Conservation (phyloP, 768 basidiomycete genomes). For the Leccinum uliginosum region DNA sequence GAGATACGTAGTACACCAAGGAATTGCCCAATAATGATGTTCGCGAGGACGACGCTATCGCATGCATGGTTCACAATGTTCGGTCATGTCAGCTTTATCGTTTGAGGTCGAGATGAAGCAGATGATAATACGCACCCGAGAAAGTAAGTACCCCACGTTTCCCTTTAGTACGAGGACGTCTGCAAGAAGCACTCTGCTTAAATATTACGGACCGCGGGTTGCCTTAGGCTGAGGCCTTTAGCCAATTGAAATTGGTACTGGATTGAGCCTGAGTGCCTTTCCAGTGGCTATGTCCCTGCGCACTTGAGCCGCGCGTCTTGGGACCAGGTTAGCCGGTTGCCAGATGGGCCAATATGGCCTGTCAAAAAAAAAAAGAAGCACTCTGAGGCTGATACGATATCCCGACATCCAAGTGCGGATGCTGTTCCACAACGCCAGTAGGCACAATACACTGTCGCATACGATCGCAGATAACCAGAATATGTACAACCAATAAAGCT, state of each 20-base stretch:
- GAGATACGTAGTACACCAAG: conserved; percentile 8
- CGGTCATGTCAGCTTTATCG: neutral
- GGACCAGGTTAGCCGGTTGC: too few relatives aligned
- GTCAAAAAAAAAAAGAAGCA: too few relatives aligned
- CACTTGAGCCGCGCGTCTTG: too few relatives aligned
- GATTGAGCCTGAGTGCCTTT: too few relatives aligned
- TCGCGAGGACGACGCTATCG: neutral
- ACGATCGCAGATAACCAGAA: conserved; percentile 10
- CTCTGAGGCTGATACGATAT: too few relatives aligned
- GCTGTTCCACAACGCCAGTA: conserved; percentile 4
- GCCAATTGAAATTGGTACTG: too few relatives aligned
- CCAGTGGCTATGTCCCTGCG: too few relatives aligned
- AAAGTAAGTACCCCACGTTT: conserved; percentile 2
- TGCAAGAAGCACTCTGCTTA: neutral
- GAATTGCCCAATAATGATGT: neutral
- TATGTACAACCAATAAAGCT: neutral
- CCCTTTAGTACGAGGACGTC: neutral
- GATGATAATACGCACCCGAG: neutral
- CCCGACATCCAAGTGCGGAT: neutral
- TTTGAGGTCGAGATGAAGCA: neutral
- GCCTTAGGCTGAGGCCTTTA: too few relatives aligned
- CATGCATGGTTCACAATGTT: neutral
- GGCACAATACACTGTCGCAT: conserved; percentile 1
- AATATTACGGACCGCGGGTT: too few relatives aligned
- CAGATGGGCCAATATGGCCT: too few relatives aligned